Evolutionary conservation across 257 asterid genomes (phyloP).

Genomic region (Penstemon newberryi): DNA sequence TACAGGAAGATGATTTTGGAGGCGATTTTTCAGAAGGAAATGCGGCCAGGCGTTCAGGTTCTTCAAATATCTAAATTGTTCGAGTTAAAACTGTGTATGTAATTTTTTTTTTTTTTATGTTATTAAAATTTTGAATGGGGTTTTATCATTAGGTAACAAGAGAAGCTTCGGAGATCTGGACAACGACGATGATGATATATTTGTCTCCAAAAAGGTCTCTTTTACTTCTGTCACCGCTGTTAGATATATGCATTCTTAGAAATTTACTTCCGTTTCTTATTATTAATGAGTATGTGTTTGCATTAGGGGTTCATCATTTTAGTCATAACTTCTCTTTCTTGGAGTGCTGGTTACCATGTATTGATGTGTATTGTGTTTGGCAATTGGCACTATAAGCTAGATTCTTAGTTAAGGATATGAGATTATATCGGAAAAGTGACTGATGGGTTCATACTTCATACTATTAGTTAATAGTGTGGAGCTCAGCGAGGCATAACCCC

Average conservation of each 20-base stretch:
- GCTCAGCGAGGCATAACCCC: too few species aligned
- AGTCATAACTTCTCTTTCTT: not conserved
- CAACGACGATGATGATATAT: slow-evolving; percentile 88
- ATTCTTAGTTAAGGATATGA: not conserved
- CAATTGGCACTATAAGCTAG: not conserved
- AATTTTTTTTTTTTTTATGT: not conserved
- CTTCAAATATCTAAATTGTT: not conserved
- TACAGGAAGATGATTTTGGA: slow-evolving; percentile 85
- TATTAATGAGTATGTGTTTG: not conserved
- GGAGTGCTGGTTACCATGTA: not conserved
- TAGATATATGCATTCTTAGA: not conserved
- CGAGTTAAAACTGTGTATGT: not conserved
- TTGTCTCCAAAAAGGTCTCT: slow-evolving; percentile 81
- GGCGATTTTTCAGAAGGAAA: slow-evolving; percentile 61
- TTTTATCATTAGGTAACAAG: slow-evolving; percentile 52
- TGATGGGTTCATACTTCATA: not conserved
- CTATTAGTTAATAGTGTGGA: too few species aligned
- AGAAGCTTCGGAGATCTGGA: slow-evolving; percentile 82
- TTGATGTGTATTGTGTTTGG: not conserved
- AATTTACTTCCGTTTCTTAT: not conserved
- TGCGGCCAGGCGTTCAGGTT: slow-evolving; percentile 60
- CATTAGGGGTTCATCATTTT: not conserved
- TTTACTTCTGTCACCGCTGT: not conserved
- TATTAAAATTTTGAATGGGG: slow-evolving; percentile 13
- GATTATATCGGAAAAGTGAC: not conserved